A percentile compares a stretch with the other conserved stretches of the same genome.
Conservation (phyloP, 306 rosid genomes). For the Canavalia ensiformis region DNA sequence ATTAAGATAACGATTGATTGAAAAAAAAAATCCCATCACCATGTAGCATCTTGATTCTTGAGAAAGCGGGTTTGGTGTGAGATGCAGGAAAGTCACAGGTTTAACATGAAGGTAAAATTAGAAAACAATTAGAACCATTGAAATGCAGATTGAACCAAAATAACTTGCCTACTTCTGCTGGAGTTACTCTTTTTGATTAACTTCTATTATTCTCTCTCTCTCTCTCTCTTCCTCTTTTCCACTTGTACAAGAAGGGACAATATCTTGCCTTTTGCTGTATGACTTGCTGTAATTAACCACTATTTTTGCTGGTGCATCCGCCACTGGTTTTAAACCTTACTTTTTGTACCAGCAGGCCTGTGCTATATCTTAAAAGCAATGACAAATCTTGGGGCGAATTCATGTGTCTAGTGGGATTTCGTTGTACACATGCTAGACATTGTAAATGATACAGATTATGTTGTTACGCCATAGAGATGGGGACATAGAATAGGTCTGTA, state of each 20-base stretch:
- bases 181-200: not conserved
- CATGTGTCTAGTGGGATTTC: conserved; percentile 53
- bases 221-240: not conserved
- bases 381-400: conserved; percentile 52
- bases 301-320: not conserved
- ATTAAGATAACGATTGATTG: not conserved
- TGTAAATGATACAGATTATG: conserved; percentile 64
- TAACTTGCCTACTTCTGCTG: not conserved
- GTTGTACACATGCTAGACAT: conserved; percentile 71
- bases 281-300: not conserved
- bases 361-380: conserved; percentile 57
- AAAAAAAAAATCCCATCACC: not conserved
- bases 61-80: not conserved
- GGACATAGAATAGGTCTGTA: conserved; percentile 75
- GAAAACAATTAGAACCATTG: not conserved
- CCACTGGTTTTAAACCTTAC: not conserved
- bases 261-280: not conserved
- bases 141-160: not conserved
- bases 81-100: not conserved
- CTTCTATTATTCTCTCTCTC: not conserved
- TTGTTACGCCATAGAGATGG: conserved; percentile 75
- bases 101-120: not conserved
- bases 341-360: conserved; percentile 52
- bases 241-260: not conserved
- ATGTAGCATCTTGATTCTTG: not conserved